Evolutionary conservation across 345 rosid genomes (phyloP), one percentile per base, ranked within the genome.

Genomic region (Populus alba): DNA sequence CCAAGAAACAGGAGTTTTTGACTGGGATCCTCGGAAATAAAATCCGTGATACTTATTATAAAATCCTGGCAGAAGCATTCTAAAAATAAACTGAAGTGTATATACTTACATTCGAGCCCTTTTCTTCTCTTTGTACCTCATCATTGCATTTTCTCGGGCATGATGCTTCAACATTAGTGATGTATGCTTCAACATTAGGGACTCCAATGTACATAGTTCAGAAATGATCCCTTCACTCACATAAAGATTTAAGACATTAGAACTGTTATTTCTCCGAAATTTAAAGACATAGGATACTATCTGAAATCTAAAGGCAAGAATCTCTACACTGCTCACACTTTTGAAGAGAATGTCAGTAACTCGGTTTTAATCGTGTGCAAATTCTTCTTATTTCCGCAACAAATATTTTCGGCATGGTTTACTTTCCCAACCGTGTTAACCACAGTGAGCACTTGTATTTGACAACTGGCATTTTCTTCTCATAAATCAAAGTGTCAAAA

Each of bases 91-190:
- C 55, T 75, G 61, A 12, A 68, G 45, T 62, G 2, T 6, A 53
- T 18, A 33, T 62, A 83, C 90, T 89, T 82, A 92, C 92, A 74
- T 74, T 77, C 87, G 78, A 37, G 91, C 86, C 74, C 35, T 84
- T 90, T 92, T 89, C 91, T 90, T 89, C 84, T 86, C 88, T 80
- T 83, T 92, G 81, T 88, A 88, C 80, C 90, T 87, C 81, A 78
- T 80, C 84, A 88, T 76, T 49, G 87, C 88, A 57, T 87, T 87
- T 82, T 86, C 88, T 77, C 87, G 80, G 37, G 85, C 78, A 81
- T 6, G 86, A 86, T 71, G 78, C 67, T 74, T 85, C 87, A 66
- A 66, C 82, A 8, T 75, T 75, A 29, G 73, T 18, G 31, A 71
- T 31, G 25, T 65, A 70, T 1, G 29, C 29, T 29, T 33, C 35